Evolutionary conservation across 192 early-diverging fungal species (phyloP), one percentile per base, ranked within the genome.

Genomic region (Spizellomyces punctatus): DNA sequence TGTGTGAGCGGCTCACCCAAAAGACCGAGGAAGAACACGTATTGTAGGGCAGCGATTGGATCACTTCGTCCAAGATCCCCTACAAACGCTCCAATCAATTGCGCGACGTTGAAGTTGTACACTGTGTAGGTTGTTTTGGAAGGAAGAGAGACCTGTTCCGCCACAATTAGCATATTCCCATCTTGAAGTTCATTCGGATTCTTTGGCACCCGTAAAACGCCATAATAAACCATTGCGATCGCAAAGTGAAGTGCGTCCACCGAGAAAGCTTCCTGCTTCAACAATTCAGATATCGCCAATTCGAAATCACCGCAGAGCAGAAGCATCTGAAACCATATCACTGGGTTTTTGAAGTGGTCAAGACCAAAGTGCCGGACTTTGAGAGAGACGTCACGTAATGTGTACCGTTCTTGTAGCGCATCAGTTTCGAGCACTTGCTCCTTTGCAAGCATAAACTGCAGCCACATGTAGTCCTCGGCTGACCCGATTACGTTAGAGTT

Each of bases 391-490:
- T 92, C 88, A 0, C 78, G 74, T 17, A 97, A 81, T 14, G 86
- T 83, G 75, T 87, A 91, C 10, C 79, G 76, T 57, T 94, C 92
- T 52, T 83, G 74, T 12, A 69, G 36, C 49, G 75, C 49, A 10
- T 76, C 76, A 21, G 64, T 68, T n/a, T 58, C 63, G 17, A 47
- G 52, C 7, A 62, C 65, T 9, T 74, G 71, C 66, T 95, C 92
- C n/a, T 85, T 81, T 10, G 93, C 76, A 43, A 94, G 82, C 71
- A 86, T 86, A 47, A 96, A 82, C 77, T 93, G 89, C 7, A 95
- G 65, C 98, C 98, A 99, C 47, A 98, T 71, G 75, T 93, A 98
- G 67, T 99, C 96, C 74, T 99, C 94, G 4, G 89, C 90, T 8
- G 93, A 85, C 48, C 85, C 85, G 14, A 92, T 85, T 1, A 94